A percentile compares a stretch with the other conserved stretches of the same genome.
These are phyloP conservation scores for Triglochin maritima DNA, from an alignment of 106 monocot species.

Conservation along the genomic window DNA sequence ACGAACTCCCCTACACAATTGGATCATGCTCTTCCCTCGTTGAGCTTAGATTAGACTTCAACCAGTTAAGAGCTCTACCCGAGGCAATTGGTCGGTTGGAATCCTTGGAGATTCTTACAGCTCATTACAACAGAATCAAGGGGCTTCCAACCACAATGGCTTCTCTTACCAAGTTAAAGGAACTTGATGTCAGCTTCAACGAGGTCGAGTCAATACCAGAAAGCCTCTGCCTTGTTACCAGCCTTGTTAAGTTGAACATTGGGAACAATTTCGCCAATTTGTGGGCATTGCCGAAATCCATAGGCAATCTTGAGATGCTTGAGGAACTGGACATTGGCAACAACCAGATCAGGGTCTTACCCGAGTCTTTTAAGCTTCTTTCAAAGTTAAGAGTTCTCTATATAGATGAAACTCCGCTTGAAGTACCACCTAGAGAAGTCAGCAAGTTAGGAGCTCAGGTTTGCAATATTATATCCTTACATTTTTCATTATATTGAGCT, in stretches of 20 bases:
- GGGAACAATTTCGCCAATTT: slow-evolving; percentile 85
- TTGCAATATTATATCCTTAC: not conserved
- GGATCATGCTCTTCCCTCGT: slow-evolving; percentile 51
- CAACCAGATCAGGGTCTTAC: slow-evolving; percentile 71
- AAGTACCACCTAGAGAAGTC: slow-evolving; percentile 75
- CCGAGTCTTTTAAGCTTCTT: slow-evolving; percentile 63
- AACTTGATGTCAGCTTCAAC: slow-evolving; percentile 83
- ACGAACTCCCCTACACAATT: slow-evolving; percentile 92
- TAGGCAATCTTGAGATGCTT: slow-evolving; percentile 90
- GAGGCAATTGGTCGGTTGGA: slow-evolving; percentile 87
- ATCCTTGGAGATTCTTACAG: slow-evolving; percentile 53
- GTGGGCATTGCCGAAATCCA: slow-evolving; percentile 60
- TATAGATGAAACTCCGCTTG: slow-evolving; percentile 85
- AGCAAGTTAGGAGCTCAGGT: slow-evolving; percentile 87
- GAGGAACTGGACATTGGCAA: slow-evolving; percentile 90
- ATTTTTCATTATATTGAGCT: not conserved
- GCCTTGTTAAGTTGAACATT: slow-evolving; percentile 60
- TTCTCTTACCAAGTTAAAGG: slow-evolving; percentile 50
- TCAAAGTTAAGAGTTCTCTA: slow-evolving; percentile 53
- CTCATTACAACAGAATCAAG: slow-evolving; percentile 83
- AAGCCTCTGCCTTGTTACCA: slow-evolving; percentile 64
- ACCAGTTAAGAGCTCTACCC: slow-evolving; percentile 77
- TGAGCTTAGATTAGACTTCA: slow-evolving; percentile 84
- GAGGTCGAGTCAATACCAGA: slow-evolving; percentile 81
- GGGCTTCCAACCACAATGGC: slow-evolving; percentile 75